phyloP scores from a whole-genome alignment of 768 basidiomycete genomes.

The Leccinum subgranulosum region DNA sequence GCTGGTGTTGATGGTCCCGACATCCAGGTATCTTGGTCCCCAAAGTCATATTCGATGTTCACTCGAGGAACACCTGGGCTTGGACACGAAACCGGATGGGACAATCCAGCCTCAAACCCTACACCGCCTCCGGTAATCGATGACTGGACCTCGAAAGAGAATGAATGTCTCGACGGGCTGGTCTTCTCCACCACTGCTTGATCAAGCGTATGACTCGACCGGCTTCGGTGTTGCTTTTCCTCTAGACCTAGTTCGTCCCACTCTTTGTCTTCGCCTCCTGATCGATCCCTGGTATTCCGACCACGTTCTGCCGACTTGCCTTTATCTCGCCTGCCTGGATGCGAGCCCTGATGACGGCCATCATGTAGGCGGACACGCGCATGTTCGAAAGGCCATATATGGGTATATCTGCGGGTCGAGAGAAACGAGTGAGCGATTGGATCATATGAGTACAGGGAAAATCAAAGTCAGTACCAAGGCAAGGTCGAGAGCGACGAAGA shows the following conservation, averaged over 20 bases:
- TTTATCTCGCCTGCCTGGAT: slow-evolving; percentile 22
- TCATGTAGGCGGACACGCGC: slow-evolving; percentile 74
- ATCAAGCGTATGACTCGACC: slow-evolving; percentile 18
- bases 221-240: slow-evolving; percentile 16
- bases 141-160: slow-evolving; percentile 7
- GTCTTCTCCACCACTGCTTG: not conserved
- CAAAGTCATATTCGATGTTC: slow-evolving; percentile 21
- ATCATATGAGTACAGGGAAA: not conserved
- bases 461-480: not conserved
- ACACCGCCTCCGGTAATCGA: not conserved
- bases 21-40: slow-evolving; percentile 19
- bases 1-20: slow-evolving; percentile 22
- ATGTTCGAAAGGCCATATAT: slow-evolving; percentile 98
- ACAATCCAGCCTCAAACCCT: not conserved
- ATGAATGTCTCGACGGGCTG: slow-evolving; percentile 2
- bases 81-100: not conserved
- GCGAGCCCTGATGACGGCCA: slow-evolving; percentile 33
- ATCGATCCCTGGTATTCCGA: slow-evolving; percentile 10
- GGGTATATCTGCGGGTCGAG: slow-evolving; percentile 63
- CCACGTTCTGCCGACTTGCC: slow-evolving; percentile 16
- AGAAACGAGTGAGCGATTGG: slow-evolving; percentile 3
- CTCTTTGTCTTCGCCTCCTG: slow-evolving; percentile 2
- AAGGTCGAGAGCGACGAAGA: not conserved
- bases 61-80: slow-evolving; percentile 15
- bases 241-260: slow-evolving; percentile 1